These are phyloP conservation scores for Aureobasidium sp. DNA, from an alignment of 2,329 filamentous ascomycete genomes.

Conservation along the genomic window DNA sequence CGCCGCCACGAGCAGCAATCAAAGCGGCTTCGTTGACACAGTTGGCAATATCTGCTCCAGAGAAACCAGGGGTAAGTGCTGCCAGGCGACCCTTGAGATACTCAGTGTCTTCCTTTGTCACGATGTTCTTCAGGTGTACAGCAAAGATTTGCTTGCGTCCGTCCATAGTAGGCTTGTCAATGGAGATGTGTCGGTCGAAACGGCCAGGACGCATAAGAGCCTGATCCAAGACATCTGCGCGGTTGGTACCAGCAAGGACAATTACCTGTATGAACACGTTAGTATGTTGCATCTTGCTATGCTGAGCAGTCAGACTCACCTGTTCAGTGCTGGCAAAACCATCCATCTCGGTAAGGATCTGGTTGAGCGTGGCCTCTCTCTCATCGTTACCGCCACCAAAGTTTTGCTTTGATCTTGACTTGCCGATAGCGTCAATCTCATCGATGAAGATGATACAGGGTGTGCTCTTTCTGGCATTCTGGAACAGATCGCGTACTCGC, in stretches of 20 bases:
- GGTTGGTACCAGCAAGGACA: conserved; percentile 92
- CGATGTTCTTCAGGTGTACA: conserved; percentile 90
- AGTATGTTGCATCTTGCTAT: background rate
- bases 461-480: conserved; percentile 88
- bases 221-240: conserved; percentile 89
- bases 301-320: conserved; percentile 15
- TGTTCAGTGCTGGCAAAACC: conserved; percentile 97
- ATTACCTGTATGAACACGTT: conserved; percentile 53
- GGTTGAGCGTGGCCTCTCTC: conserved; percentile 92
- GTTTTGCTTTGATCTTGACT: conserved; percentile 74
- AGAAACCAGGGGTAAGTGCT: conserved; percentile 91
- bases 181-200: conserved; percentile 93
- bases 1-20: conserved; percentile 79
- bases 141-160: conserved; percentile 93
- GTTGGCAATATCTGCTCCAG: conserved; percentile 96
- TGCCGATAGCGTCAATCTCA: conserved; percentile 96
- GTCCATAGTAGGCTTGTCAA: conserved; percentile 94
- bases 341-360: conserved; percentile 98
- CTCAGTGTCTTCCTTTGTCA: conserved; percentile 83
- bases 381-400: conserved; percentile 93
- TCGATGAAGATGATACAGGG: conserved; percentile 99
- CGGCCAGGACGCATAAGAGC: conserved; percentile 93
- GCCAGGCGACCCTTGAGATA: conserved; percentile 81
- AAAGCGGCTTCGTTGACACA: conserved; percentile 96
- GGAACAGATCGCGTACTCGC: conserved; percentile 87